Evolutionary conservation across 148 eudicot genomes (phyloP).

Genomic region (Vaccinium corymbosum): DNA sequence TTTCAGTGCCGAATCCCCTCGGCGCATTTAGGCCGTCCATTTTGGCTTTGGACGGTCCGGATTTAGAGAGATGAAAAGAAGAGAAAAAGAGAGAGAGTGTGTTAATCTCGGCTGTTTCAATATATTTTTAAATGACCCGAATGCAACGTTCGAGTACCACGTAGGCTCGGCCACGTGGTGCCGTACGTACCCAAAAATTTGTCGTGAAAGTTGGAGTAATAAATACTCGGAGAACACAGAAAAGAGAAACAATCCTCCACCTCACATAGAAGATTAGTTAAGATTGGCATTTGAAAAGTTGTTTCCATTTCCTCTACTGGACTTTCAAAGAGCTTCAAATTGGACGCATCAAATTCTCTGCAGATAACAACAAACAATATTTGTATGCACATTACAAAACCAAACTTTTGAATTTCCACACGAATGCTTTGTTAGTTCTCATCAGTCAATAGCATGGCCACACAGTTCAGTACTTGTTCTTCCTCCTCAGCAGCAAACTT

Average conservation of each 20-base stretch:
- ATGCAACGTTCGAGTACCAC: too few species aligned
- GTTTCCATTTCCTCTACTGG: background rate
- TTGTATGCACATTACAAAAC: background rate
- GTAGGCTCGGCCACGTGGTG: too few species aligned
- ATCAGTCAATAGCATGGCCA: conserved; percentile 37
- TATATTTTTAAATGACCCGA: too few species aligned
- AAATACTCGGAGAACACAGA: background rate
- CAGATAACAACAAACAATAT: background rate
- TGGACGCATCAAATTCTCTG: background rate
- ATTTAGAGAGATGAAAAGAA: too few species aligned
- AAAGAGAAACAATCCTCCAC: conserved; percentile 7
- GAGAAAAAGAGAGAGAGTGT: too few species aligned
- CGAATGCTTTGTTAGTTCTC: background rate
- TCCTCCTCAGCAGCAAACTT: conserved; percentile 31
- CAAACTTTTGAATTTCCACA: background rate
- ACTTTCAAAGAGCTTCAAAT: background rate
- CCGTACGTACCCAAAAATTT: too few species aligned
- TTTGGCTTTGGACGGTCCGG: too few species aligned
- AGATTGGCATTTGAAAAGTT: conserved; percentile 11
- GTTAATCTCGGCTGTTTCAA: too few species aligned
- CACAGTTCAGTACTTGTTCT: conserved; percentile 39
- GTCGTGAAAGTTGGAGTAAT: too few species aligned
- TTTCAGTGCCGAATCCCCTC: too few species aligned
- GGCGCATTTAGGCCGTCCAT: too few species aligned
- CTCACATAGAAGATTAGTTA: conserved; percentile 23